Conservation (phyloP, 1,284 basidiomycete species). For the Sporisorium scitamineum region DNA sequence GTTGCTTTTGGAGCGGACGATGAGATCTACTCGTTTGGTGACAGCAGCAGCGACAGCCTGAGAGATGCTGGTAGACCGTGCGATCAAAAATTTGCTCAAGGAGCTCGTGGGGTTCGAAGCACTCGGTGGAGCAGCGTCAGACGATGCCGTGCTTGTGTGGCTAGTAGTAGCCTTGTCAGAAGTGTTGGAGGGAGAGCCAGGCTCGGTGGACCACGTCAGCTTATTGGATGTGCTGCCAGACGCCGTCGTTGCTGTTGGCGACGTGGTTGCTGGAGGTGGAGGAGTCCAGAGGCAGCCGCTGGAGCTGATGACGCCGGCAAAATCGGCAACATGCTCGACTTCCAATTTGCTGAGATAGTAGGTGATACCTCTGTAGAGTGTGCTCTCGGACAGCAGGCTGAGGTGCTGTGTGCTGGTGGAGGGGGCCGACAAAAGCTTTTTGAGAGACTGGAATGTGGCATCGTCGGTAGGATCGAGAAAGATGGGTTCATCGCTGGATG, state of each 20-base stretch:
- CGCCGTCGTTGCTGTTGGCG: constrained; percentile 1
- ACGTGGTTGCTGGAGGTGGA: constrained; percentile 20
- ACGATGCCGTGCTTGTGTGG: not conserved
- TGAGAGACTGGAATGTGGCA: constrained; percentile 59
- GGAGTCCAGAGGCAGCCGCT: constrained; percentile 61
- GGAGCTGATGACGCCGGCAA: constrained; percentile 50
- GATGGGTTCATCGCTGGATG: constrained; percentile 25
- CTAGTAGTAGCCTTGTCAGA: not conserved
- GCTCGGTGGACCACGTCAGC: constrained; percentile 41
- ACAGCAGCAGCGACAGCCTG: constrained; percentile 59
- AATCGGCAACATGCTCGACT: constrained; percentile 52
- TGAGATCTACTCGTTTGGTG: constrained; percentile 54
- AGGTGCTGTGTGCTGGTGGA: constrained; percentile 59
- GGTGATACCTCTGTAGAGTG: constrained; percentile 63
- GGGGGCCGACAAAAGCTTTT: constrained; percentile 58
- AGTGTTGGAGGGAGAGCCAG: constrained; percentile 16
- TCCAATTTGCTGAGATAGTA: constrained; percentile 60
- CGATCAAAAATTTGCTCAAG: constrained; percentile 40
- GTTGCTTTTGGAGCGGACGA: constrained; percentile 38
- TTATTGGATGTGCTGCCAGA: constrained; percentile 9
- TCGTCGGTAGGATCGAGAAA: constrained; percentile 53
- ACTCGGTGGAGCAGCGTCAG: not conserved
- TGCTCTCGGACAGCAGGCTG: constrained; percentile 54
- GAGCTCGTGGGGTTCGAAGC: constrained; percentile 17
- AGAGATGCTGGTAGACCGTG: constrained; percentile 43